Evolutionary conservation across 2,329 filamentous ascomycete genomes (phyloP), one percentile per base, ranked within the genome.

Genomic region (Cytospora leucostoma): DNA sequence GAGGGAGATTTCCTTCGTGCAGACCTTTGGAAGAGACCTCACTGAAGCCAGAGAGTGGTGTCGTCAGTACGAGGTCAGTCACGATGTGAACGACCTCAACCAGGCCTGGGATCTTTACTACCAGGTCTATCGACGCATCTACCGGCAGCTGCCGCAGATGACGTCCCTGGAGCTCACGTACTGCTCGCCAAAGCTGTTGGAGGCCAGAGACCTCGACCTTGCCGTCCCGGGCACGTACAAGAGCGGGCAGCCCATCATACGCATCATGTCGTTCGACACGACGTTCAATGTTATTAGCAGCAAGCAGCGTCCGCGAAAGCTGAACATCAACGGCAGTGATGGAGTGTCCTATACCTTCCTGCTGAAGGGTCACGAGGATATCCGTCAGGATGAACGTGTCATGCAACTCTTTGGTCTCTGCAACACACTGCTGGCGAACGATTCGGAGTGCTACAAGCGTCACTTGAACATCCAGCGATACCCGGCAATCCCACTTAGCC

Each of bases 21-120:
- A 99, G 73, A 94, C 95, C 0, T 99, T 99, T 73, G 95, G 95
- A 0, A 89, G 96, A 37, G 96, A 99, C 74, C 84, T 99, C 27
- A 90, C 92, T 64, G 96, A 99, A 76, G 96, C 95, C 10, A 89
- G 92, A 65, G 93, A 98, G 69, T 99, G 95, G 89, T 99, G 95
- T 75, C 88, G 91, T 66, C 91, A 96, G 59, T 99, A 96, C 77
- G 89, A 92, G 71, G 86, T 87, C 49, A 95, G 91, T n/a, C 84
- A 88, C 57, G 95, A 99, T 72, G 88, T 95, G 65, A 94, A 92
- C 55, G 96, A 99, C 74, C 85, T 99, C 53, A 99, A 98, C 73
- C 93, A 97, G 76, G 95, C 95, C 7, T 99, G 95, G 95, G 96
- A 99, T 76, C 85, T 99, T 15, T 99, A 99, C 77, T 99, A 99